Evolutionary conservation across 2,329 filamentous ascomycete species (phyloP).

Genomic region (Didymella pinodella): DNA sequence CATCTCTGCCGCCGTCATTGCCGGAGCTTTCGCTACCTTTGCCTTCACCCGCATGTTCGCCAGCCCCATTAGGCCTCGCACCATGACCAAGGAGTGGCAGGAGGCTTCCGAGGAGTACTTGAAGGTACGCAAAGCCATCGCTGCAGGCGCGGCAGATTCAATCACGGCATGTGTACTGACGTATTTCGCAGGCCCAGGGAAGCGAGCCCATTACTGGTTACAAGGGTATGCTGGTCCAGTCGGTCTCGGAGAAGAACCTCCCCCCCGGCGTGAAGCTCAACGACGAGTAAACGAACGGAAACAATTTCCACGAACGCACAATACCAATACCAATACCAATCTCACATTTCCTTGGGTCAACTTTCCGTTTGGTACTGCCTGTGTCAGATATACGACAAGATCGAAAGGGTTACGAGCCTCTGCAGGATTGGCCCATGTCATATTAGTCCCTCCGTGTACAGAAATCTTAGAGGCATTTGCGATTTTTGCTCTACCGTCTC

Average conservation of each 20-base stretch:
- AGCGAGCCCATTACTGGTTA: conserved; percentile 51
- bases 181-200: conserved; percentile 44
- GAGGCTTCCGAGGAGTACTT: conserved; percentile 94
- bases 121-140: conserved; percentile 69
- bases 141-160: not conserved
- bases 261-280: conserved; percentile 38
- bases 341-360: conserved; percentile 49
- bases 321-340: conserved; percentile 44
- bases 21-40: conserved; percentile 75
- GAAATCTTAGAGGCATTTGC: conserved; percentile 48
- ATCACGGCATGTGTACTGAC: conserved; percentile 24
- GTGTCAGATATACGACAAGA: conserved; percentile 44
- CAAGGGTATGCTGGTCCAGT: conserved; percentile 53
- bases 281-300: conserved; percentile 42
- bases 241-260: conserved; percentile 46
- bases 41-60: conserved; percentile 74
- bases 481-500: conserved; percentile 29
- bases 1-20: conserved; percentile 74
- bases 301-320: conserved; percentile 35
- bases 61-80: conserved; percentile 70
- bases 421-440: conserved; percentile 43
- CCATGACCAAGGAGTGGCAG: conserved; percentile 98
- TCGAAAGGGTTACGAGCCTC: conserved; percentile 36
- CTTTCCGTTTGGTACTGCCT: conserved; percentile 48
- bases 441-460: conserved; percentile 51